These are phyloP conservation scores for Scheffersomyces coipomensis DNA, from an alignment of 805 yeast species.

Conservation along the genomic window DNA sequence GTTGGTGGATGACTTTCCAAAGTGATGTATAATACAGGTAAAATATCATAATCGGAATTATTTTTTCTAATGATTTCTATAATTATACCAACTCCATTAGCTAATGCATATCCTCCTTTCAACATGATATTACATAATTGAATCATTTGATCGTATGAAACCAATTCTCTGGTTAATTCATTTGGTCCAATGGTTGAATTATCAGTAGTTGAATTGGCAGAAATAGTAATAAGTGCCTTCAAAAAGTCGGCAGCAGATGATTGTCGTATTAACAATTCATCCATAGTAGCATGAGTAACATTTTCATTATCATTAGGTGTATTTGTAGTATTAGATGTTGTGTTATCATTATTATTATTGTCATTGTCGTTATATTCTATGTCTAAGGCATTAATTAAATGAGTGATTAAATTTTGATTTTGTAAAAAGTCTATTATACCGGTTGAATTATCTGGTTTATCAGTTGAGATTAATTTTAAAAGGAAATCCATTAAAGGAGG, in stretches of 20 bases:
- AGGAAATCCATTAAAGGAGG: conserved; percentile 48
- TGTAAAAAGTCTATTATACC: conserved; percentile 47
- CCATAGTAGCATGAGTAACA: conserved; percentile 4
- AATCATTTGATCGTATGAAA: conserved; percentile 34
- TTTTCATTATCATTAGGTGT: conserved; percentile 11
- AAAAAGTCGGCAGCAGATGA: conserved; percentile 45
- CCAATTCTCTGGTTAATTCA: conserved; percentile 45
- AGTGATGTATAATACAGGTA: conserved; percentile 44
- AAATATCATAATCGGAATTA: conserved; percentile 45
- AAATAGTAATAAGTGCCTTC: conserved; percentile 45
- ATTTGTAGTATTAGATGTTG: not conserved
- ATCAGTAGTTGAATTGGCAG: conserved; percentile 46
- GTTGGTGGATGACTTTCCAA: conserved; percentile 47
- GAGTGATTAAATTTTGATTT: conserved; percentile 34
- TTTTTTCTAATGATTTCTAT: conserved; percentile 46
- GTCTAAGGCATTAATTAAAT: conserved; percentile 34
- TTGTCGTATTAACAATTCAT: conserved; percentile 28
- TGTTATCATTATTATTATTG: not conserved
- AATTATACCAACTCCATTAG: conserved; percentile 49
- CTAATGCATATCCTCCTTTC: conserved; percentile 45
- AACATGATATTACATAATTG: conserved; percentile 39
- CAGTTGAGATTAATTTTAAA: conserved; percentile 43
- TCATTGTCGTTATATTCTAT: conserved; percentile 6
- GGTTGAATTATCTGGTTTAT: conserved; percentile 46
- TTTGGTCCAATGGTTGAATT: conserved; percentile 47